Conservation (phyloP, 2,329 filamentous ascomycete species). For the Arthrobotrys pseudoclavata region DNA sequence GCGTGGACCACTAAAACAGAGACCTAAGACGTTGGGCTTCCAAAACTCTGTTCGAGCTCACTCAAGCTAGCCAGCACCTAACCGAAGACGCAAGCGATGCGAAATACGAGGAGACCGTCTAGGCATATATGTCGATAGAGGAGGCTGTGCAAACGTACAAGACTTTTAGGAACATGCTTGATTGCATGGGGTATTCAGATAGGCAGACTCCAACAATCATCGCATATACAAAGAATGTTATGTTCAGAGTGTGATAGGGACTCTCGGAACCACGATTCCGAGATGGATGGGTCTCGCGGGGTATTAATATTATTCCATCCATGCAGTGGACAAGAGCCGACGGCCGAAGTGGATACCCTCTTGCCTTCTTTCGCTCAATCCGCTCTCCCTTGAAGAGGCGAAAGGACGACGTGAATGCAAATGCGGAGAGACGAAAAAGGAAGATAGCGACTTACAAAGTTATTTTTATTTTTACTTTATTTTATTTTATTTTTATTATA, state of each 20-base stretch:
- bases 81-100: slow-evolving; percentile 32
- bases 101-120: slow-evolving; percentile 29
- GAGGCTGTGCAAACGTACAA: slow-evolving; percentile 58
- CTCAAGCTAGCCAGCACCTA: slow-evolving; percentile 1
- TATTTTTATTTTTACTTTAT: slow-evolving; percentile 6
- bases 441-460: slow-evolving; percentile 25
- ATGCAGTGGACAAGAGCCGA: slow-evolving; percentile 23
- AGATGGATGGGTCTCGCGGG: slow-evolving; percentile 27
- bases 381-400: neutral
- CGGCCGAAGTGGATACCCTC: slow-evolving; percentile 23
- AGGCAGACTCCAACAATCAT: neutral
- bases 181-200: neutral
- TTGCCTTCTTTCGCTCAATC: neutral
- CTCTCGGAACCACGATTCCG: slow-evolving; percentile 43
- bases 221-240: slow-evolving; percentile 7
- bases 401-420: slow-evolving; percentile 8
- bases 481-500: neutral
- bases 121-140: slow-evolving; percentile 40
- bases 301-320: slow-evolving; percentile 36
- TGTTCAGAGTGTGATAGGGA: slow-evolving; percentile 37
- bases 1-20: slow-evolving; percentile 30
- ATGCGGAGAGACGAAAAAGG: slow-evolving; percentile 16
- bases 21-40: slow-evolving; percentile 28
- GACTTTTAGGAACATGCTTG: slow-evolving; percentile 18
- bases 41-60: slow-evolving; percentile 33